These are phyloP conservation scores for Thalia dealbata DNA, from an alignment of 176 grass and related monocot genomes.

Conservation along the genomic window DNA sequence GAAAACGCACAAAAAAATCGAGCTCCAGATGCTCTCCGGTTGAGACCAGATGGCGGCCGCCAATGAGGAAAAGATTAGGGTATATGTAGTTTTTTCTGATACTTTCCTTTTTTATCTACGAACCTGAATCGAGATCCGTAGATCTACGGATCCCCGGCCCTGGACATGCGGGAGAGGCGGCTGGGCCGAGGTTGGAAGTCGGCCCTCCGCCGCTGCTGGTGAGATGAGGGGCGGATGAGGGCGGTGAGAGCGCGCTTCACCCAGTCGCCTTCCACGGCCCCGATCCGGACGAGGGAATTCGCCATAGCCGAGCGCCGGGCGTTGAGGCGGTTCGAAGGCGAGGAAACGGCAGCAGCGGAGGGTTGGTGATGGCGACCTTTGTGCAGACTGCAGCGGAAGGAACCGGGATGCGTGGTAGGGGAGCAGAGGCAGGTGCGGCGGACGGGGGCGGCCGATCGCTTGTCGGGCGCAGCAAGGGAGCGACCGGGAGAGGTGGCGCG, in stretches of 20 bases:
- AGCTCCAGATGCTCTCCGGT: background rate
- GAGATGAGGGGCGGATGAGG: conserved; percentile 32
- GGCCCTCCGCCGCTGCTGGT: conserved; percentile 32
- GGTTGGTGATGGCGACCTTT: conserved; percentile 26
- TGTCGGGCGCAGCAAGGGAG: background rate
- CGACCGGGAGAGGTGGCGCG: conserved; percentile 13
- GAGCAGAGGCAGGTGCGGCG: conserved; percentile 45
- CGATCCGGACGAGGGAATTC: conserved; percentile 37
- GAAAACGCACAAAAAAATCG: conserved; percentile 7
- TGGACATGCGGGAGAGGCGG: conserved; percentile 46
- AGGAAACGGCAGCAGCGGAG: background rate
- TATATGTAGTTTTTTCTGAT: background rate
- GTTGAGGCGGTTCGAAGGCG: conserved; percentile 20
- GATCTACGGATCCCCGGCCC: conserved; percentile 34
- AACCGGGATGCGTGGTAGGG: conserved; percentile 56
- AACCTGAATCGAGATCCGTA: background rate
- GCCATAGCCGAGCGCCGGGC: conserved; percentile 23
- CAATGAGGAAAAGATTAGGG: background rate
- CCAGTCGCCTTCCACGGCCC: conserved; percentile 33
- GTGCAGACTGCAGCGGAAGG: conserved; percentile 61
- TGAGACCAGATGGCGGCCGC: conserved; percentile 2
- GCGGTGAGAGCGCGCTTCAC: conserved; percentile 46
- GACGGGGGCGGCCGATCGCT: background rate
- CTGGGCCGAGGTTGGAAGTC: conserved; percentile 17
- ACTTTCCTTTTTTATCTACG: conserved; percentile 8